Evolutionary conservation across 331 rosid genomes (phyloP).

Genomic region (Arachis monticola): DNA sequence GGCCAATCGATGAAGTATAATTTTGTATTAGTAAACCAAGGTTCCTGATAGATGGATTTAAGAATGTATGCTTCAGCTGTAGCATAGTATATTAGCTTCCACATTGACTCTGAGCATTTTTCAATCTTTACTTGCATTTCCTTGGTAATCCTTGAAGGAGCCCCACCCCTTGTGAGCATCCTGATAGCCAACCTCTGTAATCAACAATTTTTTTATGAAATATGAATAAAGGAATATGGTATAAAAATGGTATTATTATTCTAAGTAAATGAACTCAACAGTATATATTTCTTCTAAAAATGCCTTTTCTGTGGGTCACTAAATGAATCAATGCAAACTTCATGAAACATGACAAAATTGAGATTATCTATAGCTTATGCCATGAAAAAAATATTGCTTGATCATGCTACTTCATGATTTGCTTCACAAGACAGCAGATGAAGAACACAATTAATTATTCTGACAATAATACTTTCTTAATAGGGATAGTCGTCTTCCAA

Average conservation of each 20-base stretch:
- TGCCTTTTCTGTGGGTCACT: slow-evolving; percentile 26
- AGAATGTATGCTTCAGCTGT: slow-evolving; percentile 76
- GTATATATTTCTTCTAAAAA: slow-evolving; percentile 22
- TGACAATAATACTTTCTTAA: background rate
- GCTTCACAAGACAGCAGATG: slow-evolving; percentile 20
- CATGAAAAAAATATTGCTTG: background rate
- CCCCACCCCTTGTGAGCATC: slow-evolving; percentile 59
- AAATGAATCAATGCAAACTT: slow-evolving; percentile 21
- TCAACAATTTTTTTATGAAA: slow-evolving; percentile 23
- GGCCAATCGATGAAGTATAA: slow-evolving; percentile 89
- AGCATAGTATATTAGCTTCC: slow-evolving; percentile 92
- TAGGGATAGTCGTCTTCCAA: slow-evolving; percentile 9
- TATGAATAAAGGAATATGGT: slow-evolving; percentile 9
- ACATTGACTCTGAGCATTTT: slow-evolving; percentile 93
- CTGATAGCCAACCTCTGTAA: slow-evolving; percentile 74
- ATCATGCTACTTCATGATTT: background rate
- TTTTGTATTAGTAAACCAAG: slow-evolving; percentile 76
- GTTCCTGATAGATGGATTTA: slow-evolving; percentile 58
- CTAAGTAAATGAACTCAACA: slow-evolving; percentile 22
- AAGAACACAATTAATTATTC: background rate
- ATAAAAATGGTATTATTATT: slow-evolving; percentile 6
- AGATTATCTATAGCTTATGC: background rate
- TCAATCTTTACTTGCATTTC: slow-evolving; percentile 67
- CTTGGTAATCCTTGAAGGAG: slow-evolving; percentile 64
- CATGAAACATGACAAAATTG: slow-evolving; percentile 25